These are phyloP conservation scores for Dactylellina sp. DNA, from an alignment of 2,329 filamentous ascomycete genomes.

Conservation along the genomic window DNA sequence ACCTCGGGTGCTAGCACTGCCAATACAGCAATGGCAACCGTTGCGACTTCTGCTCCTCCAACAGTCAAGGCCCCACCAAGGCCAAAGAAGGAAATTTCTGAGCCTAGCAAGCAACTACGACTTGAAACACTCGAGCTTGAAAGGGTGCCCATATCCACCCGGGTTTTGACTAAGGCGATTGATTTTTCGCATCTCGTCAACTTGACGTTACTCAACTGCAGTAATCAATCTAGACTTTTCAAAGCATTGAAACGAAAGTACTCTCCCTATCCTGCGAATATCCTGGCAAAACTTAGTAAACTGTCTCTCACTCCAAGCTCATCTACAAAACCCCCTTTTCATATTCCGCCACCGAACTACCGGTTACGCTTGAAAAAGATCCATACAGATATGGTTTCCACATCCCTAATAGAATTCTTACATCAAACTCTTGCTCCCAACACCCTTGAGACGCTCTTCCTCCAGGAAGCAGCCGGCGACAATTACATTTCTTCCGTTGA, in stretches of 20 bases:
- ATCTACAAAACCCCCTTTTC: conserved; percentile 60
- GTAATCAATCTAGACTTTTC: conserved; percentile 80
- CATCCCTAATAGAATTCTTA: conserved; percentile 77
- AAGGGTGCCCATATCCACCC: conserved; percentile 77
- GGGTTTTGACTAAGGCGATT: conserved; percentile 76
- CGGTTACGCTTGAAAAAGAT: conserved; percentile 77
- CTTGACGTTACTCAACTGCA: conserved; percentile 79
- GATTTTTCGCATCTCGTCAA: conserved; percentile 80
- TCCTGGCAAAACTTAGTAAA: conserved; percentile 60
- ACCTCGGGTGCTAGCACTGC: conserved; percentile 41
- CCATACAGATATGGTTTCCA: conserved; percentile 78
- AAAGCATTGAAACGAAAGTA: conserved; percentile 75
- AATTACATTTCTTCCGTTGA: conserved; percentile 70
- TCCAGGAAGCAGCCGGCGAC: conserved; percentile 73
- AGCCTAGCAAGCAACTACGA: conserved; percentile 66
- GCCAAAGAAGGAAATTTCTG: conserved; percentile 44
- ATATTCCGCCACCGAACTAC: conserved; percentile 67
- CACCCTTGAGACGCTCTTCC: conserved; percentile 80
- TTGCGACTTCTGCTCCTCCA: conserved; percentile 44
- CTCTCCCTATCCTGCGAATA: conserved; percentile 63
- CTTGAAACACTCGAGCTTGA: conserved; percentile 81
- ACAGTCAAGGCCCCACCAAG: conserved; percentile 43
- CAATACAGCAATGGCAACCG: conserved; percentile 38
- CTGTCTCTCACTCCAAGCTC: conserved; percentile 54
- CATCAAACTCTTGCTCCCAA: conserved; percentile 82